Evolutionary conservation across 78 protist species (phyloP).

Genomic region (Emiliania huxleyi): DNA sequence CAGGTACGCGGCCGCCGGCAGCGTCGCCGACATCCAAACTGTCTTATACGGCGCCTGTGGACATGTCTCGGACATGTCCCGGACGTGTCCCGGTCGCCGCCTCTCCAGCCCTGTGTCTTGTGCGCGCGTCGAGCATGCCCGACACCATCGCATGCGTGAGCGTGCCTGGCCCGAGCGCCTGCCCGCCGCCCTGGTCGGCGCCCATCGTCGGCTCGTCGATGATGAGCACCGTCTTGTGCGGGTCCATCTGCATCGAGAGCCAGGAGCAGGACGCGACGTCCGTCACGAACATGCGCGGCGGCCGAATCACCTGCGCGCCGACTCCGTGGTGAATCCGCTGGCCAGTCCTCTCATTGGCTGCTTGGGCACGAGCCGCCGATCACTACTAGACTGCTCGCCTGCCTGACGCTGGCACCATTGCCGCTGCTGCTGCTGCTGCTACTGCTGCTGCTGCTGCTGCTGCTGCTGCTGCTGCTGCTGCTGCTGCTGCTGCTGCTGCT

Average conservation of each 20-base stretch:
- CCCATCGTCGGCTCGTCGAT: slow-evolving; percentile 19
- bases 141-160: neutral
- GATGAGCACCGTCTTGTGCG: neutral
- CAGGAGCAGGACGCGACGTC: neutral
- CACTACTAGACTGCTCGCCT: no score
- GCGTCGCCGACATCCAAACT: neutral
- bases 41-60: neutral
- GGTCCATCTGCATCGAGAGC: neutral
- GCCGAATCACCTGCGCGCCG: neutral
- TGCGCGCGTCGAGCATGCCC: neutral
- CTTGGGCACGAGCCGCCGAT: neutral
- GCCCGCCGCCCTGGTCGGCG: neutral
- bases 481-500: no score
- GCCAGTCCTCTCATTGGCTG: neutral
- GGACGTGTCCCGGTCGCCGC: no score
- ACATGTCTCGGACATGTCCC: no score
- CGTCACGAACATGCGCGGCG: neutral
- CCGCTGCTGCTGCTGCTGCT: no score
- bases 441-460: no score
- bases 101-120: no score
- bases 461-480: no score
- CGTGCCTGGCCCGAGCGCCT: neutral
- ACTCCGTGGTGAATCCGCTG: neutral
- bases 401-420: no score
- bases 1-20: neutral